These are phyloP conservation scores for Cryptococcus sp. DNA, from an alignment of 1,284 basidiomycete species.

Conservation along the genomic window DNA sequence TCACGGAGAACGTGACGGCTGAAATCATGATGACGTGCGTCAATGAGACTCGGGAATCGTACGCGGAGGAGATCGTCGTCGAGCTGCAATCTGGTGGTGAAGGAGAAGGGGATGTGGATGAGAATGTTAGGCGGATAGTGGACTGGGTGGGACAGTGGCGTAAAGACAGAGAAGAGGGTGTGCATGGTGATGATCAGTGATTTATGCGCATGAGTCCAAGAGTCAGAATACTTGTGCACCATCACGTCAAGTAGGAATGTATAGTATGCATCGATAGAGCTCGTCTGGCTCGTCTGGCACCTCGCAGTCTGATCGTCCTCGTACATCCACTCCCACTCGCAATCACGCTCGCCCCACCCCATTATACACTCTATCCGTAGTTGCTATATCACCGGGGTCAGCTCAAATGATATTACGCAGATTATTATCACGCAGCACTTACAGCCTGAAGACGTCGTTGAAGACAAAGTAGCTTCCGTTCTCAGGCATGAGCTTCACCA, in stretches of 20 bases:
- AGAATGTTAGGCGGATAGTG: conserved; percentile 79
- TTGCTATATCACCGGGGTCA: conserved; percentile 9
- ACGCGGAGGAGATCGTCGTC: conserved; percentile 80
- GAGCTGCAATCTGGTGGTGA: conserved; percentile 79
- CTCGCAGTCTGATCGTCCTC: too few species aligned
- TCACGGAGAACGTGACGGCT: conserved; percentile 97
- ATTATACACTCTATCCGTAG: conserved; percentile 16
- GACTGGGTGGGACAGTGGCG: conserved; percentile 83
- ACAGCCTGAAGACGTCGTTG: conserved; percentile 88
- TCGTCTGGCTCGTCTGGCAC: too few species aligned
- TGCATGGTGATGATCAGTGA: conserved; percentile 26
- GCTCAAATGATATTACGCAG: not conserved
- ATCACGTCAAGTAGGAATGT: conserved; percentile 2
- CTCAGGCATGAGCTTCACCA: conserved; percentile 67
- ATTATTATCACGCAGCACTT: conserved; percentile 16
- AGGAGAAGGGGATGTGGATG: conserved; percentile 66
- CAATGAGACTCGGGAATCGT: conserved; percentile 84
- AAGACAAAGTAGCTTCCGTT: conserved; percentile 78
- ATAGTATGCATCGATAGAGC: conserved; percentile 9
- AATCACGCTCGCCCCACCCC: too few species aligned
- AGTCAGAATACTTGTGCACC: not conserved
- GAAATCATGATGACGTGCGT: conserved; percentile 96
- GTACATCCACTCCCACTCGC: too few species aligned
- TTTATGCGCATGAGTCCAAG: too few species aligned
- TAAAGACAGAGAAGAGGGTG: conserved; percentile 55